phyloP scores from a whole-genome alignment of 176 grass and related monocot species.

The Oryza glaberrima region DNA sequence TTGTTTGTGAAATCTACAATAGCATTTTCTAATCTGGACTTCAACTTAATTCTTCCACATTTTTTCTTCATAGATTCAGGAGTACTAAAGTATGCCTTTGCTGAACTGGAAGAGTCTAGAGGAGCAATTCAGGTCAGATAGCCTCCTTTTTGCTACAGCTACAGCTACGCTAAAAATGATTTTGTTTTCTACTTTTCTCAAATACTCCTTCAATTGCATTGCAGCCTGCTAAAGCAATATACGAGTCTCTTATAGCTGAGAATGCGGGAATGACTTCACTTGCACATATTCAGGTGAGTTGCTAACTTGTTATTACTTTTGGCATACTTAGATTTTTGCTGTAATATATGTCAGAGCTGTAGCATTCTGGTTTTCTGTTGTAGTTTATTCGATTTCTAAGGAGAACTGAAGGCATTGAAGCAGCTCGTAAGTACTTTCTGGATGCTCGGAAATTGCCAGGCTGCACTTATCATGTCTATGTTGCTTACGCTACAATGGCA shows the following conservation, averaged over 20 bases:
- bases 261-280: conserved; percentile 60
- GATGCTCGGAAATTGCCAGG: conserved; percentile 76
- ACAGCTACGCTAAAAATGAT: conserved; percentile 10
- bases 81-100: conserved; percentile 90
- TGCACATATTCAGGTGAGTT: conserved; percentile 74
- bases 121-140: conserved; percentile 78
- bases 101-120: conserved; percentile 88
- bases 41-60: conserved; percentile 7
- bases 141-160: conserved; percentile 21
- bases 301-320: conserved; percentile 32
- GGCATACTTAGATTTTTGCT: conserved; percentile 14
- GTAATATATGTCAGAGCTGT: conserved; percentile 27
- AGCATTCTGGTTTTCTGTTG: conserved; percentile 37
- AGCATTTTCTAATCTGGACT: conserved; percentile 21
- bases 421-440: conserved; percentile 90
- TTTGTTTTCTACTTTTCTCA: conserved; percentile 32
- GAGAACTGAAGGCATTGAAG: conserved; percentile 94
- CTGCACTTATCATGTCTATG: conserved; percentile 93
- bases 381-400: conserved; percentile 92
- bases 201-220: conserved; percentile 9
- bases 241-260: conserved; percentile 77
- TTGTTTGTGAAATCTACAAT: conserved; percentile 26
- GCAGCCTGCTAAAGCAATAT: conserved; percentile 88
- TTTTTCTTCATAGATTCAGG: conserved; percentile 71
- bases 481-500: conserved; percentile 91